Evolutionary conservation across 1,284 basidiomycete genomes (phyloP), one percentile per base, ranked within the genome.

Genomic region (Chalciporus sp.): DNA sequence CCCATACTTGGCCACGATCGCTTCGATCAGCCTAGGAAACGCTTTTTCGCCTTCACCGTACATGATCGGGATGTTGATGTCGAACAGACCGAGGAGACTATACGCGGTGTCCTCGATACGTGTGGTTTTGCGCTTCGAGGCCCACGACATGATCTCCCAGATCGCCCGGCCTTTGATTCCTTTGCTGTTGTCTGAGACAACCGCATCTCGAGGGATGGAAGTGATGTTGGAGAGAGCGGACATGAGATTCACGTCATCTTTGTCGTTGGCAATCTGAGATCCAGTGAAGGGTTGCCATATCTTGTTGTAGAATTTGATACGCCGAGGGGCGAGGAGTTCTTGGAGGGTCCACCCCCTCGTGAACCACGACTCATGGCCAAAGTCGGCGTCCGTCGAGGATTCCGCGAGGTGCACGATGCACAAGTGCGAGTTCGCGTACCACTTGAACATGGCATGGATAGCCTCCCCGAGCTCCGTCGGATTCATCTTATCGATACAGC

Each of bases 121-220:
- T 1, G 58, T 65, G 5, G 68, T 70, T 45, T 52, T 48, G 37
- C 65, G 64, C 4, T 44, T 28, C 11, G 66, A 46, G 3, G 68
- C 62, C 68, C 64, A 70, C 1, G 58, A 63, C 64, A 66, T 65
- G 45, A 65, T 61, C 49, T 67, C 60, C 61, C 60, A 60, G 27
- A 64, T 23, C 2, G 58, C 28, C 29, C n/a, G 53, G 1, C 48
- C 46, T 31, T 42, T 62, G 52, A 64, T 50, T 1, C 62, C 63
- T 14, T 12, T 55, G 11, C 49, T 62, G 19, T 68, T 66, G 44
- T 68, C 62, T 1, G 61, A 53, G 7, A 51, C 14, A 17, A 67
- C 26, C 9, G 45, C 60, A 0, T 49, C 42, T 2, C 16, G 33
- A 23, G 65, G 64, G 19, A 70, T 66, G 2, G 55, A 28, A 0